Base-by-base conservation (phyloP, 768 basidiomycete species). In the Boletus patriciae region DNA sequence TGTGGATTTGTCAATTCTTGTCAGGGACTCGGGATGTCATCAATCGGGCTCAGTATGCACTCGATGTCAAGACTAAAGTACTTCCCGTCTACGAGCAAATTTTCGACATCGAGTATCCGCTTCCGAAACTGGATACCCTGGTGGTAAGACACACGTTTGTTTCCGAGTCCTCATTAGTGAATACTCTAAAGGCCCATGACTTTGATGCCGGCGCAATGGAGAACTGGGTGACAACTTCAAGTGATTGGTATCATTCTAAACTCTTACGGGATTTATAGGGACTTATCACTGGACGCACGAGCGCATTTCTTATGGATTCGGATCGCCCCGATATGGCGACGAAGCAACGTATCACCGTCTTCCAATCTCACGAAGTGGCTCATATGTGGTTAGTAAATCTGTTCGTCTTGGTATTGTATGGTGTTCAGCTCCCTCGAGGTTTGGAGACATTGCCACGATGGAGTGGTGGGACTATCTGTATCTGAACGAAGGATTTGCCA, bases 151-250 rank as follows among this genome's bases (percentile, higher is more conserved):
- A 19, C 21, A 16, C 25, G 18, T 38, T 52, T 31, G 34, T 41
- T 19, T 53, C 40, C 13, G n/a, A 36, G 6, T 18, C 27, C 25
- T 23, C 27, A 42, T 36, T 1, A 29, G 7, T 47, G 42, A 46
- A 55, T 43, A 3, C 37, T 41, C 25, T 50, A 31, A 70, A 84
- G 81, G 94, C 86, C 5, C 83, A 82, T 50, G 94, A 97, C 69
- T 97, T 97, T 63, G 94, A 96, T 66, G 87, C 88, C 33, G 91
- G 87, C 56, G 88, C 89, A 6, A 94, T 95, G 94, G 95, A 97
- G 73, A 94, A 94, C 70, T 94, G 90, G 90, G 83, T 79, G 65
- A 50, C 40, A 19, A 42, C 16, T 5, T 46, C 34, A 5, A 43
- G 41, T 3, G 29, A 3, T 59, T 3, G 3, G 11, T 25, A 25